Evolutionary conservation across 2,329 filamentous ascomycete genomes (phyloP), one percentile per base, ranked within the genome.

Genomic region (Xylaria arbuscula): DNA sequence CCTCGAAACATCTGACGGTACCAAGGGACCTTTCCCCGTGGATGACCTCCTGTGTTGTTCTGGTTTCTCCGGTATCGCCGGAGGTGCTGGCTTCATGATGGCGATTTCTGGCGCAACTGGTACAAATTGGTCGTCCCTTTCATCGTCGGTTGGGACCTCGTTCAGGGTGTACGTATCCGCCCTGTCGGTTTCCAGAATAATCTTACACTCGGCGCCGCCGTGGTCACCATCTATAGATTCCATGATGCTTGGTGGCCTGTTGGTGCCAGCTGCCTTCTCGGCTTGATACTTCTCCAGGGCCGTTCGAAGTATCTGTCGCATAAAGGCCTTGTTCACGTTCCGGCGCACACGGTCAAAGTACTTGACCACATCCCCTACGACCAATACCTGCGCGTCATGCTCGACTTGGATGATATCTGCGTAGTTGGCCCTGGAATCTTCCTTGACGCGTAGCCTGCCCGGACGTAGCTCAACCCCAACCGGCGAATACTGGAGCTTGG

Each of bases 241-340:
- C 61, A 67, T 48, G 66, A 69, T 67, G n/a, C 68, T 69, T 11
- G 48, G 45, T 22, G 66, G 58, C 54, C 59, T 60, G 45, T 64
- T 17, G 3, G 9, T 61, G 5, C 57, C 57, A 28, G 59, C 64
- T 47, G 65, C 69, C 57, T 74, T 78, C 6, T 72, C 70, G 24
- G 74, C 72, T 54, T 77, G 76, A 69, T 80, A 80, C 58, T 78
- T 77, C 54, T 78, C 76, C 32, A 80, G 64, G 8, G 78, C 78
- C 47, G 75, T 77, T 45, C 77, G 72, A 40, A 80, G 72, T 24
- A 78, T 77, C 66, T 80, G 78, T 32, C 78, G 77, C 78, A 80
- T 80, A 68, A 75, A 78, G 1, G 78, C 78, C 72, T 79, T 79
- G 73, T 80, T 80, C 73, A 80, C 78, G 50, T 80, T 80, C 38